Conservation (phyloP, 2,329 filamentous ascomycete species). For the Alternaria triticina region DNA sequence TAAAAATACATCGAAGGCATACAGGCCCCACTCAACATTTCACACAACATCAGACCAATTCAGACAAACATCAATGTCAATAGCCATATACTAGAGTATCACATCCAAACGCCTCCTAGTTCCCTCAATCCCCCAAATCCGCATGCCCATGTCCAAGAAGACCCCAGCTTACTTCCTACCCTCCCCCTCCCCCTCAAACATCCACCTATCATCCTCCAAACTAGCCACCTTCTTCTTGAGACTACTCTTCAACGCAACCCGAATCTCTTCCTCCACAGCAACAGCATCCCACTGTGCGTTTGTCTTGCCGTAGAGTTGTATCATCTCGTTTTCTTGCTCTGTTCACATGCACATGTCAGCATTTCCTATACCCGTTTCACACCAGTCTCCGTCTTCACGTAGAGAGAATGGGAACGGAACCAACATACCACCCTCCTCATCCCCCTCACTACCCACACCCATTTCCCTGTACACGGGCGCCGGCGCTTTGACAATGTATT, state of each 20-base stretch:
- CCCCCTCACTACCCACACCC: constrained; percentile 29
- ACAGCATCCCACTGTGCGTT: constrained; percentile 38
- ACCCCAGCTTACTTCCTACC: constrained; percentile 12
- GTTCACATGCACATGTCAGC: neutral
- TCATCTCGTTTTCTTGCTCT: constrained; percentile 45
- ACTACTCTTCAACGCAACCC: constrained; percentile 64
- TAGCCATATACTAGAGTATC: constrained; percentile 2
- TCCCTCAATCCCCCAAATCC: too few relatives aligned
- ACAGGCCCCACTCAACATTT: neutral
- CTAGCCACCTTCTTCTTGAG: constrained; percentile 74
- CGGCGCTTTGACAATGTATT: constrained; percentile 51
- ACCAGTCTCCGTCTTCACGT: neutral
- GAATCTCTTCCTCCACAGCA: constrained; percentile 49
- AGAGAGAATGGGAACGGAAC: neutral
- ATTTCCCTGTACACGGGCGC: constrained; percentile 32
- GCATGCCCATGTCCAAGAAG: neutral
- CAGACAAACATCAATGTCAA: neutral
- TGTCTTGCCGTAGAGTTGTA: constrained; percentile 40
- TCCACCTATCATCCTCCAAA: constrained; percentile 86
- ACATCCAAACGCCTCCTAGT: neutral
- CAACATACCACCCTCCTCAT: constrained; percentile 42
- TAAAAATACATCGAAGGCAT: neutral
- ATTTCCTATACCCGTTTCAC: neutral
- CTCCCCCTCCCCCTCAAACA: constrained; percentile 73
- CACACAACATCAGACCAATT: too few relatives aligned